Evolutionary conservation across 352 stramenopile species (phyloP), one percentile per base, ranked within the genome.

Genomic region (Pythium rishiriense): DNA sequence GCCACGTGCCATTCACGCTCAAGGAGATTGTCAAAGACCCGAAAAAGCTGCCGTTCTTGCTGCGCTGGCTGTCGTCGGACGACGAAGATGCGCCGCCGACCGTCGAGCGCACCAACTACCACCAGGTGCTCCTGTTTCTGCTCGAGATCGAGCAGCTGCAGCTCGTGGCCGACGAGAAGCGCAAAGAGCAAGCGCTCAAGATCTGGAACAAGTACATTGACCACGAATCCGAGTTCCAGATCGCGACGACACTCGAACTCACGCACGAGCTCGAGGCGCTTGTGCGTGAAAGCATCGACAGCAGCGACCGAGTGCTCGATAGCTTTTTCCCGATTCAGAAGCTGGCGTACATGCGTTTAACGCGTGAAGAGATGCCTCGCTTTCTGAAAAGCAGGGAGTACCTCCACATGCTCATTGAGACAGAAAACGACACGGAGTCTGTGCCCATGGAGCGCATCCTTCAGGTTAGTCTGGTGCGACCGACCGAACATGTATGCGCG

Each of bases 191-290:
- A 63, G 81, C 83, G 24, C 75, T 76, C 54, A 93, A 93, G 70
- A 92, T 95, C 61, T 95, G 83, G 81, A 56, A 84, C 72, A 95
- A 95, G 72, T 95, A 95, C 73, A 87, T 95, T 48, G 79, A 90
- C 66, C 75, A 81, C 46, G 57, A 66, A 29, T 93, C 87, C 56
- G 85, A 93, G 72, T 95, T 93, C 50, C 71, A 93, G 74, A 95
- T 95, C 63, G 74, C 84, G 7, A 77, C 80, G 33, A 94, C 87
- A 29, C 74, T 95, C 25, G 83, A 94, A 58, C 77, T 93, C 29
- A 93, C 87, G 1, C 54, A 75, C 8, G 85, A 93, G 55, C 71
- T 95, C 8, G 79, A 94, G 63, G 77, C 83, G 55, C 71, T 93
- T 14, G 86, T 95, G 35, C 78, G 76, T n/a, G 72, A 87, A 33